phyloP scores from a whole-genome alignment of 495 filamentous ascomycete species.

The Tuber melanosporum region DNA sequence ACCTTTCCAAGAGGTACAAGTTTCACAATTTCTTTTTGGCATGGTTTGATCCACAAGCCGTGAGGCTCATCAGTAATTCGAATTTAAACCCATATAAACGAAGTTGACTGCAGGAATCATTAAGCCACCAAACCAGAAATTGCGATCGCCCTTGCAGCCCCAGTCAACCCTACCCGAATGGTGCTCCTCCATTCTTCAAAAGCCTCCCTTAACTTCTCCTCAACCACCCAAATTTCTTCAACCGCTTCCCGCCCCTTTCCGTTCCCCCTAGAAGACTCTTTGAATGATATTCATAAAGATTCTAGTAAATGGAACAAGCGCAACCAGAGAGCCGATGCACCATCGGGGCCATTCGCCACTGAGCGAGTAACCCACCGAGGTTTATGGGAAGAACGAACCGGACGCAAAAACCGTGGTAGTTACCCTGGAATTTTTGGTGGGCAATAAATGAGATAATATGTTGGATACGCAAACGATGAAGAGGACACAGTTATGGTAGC shows the following conservation, averaged over 20 bases:
- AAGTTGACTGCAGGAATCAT: background rate
- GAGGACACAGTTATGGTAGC: constrained; percentile 28
- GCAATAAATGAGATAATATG: constrained; percentile 33
- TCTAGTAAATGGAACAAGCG: constrained; percentile 32
- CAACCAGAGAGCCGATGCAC: constrained; percentile 29
- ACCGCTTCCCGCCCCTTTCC: constrained; percentile 17
- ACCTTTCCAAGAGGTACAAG: background rate
- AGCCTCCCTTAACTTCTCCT: constrained; percentile 24
- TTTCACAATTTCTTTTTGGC: background rate
- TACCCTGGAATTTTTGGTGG: constrained; percentile 15
- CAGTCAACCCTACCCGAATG: constrained; percentile 24
- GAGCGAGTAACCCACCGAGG: constrained; percentile 13
- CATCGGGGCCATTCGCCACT: constrained; percentile 36
- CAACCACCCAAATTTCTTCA: constrained; percentile 27
- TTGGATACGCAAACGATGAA: constrained; percentile 33
- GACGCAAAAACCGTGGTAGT: constrained; percentile 23
- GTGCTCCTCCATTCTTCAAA: constrained; percentile 28
- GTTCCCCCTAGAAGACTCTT: constrained; percentile 26
- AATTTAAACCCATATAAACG: background rate
- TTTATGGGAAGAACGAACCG: constrained; percentile 36
- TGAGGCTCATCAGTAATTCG: background rate
- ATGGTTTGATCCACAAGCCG: background rate
- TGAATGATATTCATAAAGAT: constrained; percentile 22
- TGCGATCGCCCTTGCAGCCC: constrained; percentile 19
- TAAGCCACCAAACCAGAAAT: constrained; percentile 25